These are phyloP conservation scores for Orobanche coerulescens DNA, from an alignment of 257 asterid species.

Conservation along the genomic window DNA sequence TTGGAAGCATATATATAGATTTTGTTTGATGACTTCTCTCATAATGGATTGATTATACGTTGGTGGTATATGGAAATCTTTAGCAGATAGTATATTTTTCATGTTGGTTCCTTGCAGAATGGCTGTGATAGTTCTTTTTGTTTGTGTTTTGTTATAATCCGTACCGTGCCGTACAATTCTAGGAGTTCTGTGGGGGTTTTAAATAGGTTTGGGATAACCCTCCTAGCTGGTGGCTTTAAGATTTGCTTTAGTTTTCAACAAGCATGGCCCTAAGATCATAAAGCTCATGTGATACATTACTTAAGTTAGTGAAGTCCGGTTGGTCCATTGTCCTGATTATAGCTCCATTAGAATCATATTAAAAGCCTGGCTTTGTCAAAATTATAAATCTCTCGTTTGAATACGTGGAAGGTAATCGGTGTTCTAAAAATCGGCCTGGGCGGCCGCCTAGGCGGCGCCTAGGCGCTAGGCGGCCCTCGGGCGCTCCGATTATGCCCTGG, in stretches of 20 bases:
- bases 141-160: not conserved
- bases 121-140: not conserved
- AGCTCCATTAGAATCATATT: not conserved
- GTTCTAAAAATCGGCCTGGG: no score
- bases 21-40: not conserved
- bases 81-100: not conserved
- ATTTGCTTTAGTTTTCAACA: conserved; percentile 21
- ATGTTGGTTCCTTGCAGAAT: not conserved
- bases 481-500: no score
- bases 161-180: not conserved
- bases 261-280: conserved; percentile 26
- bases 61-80: conserved; percentile 3
- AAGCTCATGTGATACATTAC: not conserved
- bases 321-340: not conserved
- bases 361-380: not conserved
- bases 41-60: not conserved
- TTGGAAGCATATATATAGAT: not conserved
- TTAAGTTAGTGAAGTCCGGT: not conserved
- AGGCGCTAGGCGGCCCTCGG: no score
- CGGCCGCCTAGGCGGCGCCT: no score
- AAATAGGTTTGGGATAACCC: not conserved
- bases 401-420: no score
- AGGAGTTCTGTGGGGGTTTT: not conserved
- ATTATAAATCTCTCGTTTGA: not conserved
- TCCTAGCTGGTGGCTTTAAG: not conserved